A percentile compares a stretch with the other conserved stretches of the same genome.
phyloP scores from a whole-genome alignment of 2,329 filamentous ascomycete species.

The Plectosphaerella cucumerina region DNA sequence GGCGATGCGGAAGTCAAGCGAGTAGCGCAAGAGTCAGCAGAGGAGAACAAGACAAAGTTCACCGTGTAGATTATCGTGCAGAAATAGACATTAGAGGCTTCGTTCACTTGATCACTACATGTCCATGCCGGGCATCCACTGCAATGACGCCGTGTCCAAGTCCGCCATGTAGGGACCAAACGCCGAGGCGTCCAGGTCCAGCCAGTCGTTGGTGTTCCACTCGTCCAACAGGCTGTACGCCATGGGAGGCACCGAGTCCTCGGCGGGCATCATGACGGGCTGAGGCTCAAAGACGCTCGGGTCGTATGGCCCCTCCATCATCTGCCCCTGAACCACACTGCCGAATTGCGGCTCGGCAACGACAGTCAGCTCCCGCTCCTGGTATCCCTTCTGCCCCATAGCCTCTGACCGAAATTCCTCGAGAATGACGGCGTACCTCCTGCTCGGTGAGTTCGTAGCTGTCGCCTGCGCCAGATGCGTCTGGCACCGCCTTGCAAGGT shows the following conservation, averaged over 20 bases:
- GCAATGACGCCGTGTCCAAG: conserved; percentile 6
- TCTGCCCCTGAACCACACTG: neutral
- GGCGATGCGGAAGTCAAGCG: conserved; percentile 29
- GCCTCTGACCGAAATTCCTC: conserved; percentile 15
- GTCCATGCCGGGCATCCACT: conserved; percentile 10
- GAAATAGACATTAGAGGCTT: neutral
- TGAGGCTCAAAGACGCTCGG: neutral
- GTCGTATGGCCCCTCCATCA: neutral
- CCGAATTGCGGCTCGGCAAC: too few species aligned
- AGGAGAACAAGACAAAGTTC: conserved; percentile 31
- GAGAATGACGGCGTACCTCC: conserved; percentile 15
- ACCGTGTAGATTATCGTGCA: conserved; percentile 10
- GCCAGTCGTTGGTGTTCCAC: conserved; percentile 11
- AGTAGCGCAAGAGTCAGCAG: conserved; percentile 24
- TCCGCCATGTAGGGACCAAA: conserved; percentile 14
- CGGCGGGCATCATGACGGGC: neutral
- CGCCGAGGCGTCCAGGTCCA: conserved; percentile 15
- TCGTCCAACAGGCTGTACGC: conserved; percentile 7
- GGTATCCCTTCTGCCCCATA: conserved; percentile 7
- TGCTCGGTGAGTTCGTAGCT: conserved; percentile 14
- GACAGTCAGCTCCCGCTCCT: too few species aligned
- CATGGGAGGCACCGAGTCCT: neutral
- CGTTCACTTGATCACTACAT: neutral
- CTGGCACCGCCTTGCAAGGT: conserved; percentile 34
- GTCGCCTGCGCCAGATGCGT: conserved; percentile 28